Evolutionary conservation across 176 grass and related monocot genomes (phyloP).

Genomic region (Lolium multiflorum): DNA sequence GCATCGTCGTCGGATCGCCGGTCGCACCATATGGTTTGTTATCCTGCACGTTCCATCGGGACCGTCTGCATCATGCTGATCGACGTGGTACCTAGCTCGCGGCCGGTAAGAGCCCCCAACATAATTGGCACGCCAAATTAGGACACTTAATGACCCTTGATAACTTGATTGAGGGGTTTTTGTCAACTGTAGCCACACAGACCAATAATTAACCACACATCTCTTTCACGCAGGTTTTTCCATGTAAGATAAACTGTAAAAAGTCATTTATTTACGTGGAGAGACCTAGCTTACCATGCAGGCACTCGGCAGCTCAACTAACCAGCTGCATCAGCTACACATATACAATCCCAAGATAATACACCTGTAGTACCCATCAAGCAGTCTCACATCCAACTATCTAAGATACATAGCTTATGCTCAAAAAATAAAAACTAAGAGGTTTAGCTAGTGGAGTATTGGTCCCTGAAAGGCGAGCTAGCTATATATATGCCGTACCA

Average conservation of each 20-base stretch:
- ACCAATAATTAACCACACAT: not conserved
- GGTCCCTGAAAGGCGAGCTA: not conserved
- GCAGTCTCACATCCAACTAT: not conserved
- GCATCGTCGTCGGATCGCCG: not conserved
- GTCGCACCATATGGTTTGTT: not conserved
- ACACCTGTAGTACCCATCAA: not conserved
- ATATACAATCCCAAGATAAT: constrained; percentile 6
- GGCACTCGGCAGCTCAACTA: not conserved
- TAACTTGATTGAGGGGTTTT: not conserved
- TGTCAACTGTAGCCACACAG: not conserved
- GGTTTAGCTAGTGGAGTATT: not conserved
- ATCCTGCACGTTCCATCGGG: not conserved
- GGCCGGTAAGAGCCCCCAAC: not conserved
- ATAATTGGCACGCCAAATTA: not conserved
- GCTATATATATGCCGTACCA: not conserved
- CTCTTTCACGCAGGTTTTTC: not conserved
- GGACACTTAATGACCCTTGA: not conserved
- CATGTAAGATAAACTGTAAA: not conserved
- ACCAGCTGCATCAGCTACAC: not conserved
- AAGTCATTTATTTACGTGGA: not conserved
- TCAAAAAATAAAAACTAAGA: not conserved
- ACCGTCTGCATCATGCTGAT: no score
- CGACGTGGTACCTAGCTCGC: not conserved
- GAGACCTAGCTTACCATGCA: not conserved
- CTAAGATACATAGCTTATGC: not conserved